A percentile compares a stretch with the other conserved stretches of the same genome.
These are phyloP conservation scores for Talaromyces sp. DNA, from an alignment of 2,329 filamentous ascomycete species.

Conservation along the genomic window DNA sequence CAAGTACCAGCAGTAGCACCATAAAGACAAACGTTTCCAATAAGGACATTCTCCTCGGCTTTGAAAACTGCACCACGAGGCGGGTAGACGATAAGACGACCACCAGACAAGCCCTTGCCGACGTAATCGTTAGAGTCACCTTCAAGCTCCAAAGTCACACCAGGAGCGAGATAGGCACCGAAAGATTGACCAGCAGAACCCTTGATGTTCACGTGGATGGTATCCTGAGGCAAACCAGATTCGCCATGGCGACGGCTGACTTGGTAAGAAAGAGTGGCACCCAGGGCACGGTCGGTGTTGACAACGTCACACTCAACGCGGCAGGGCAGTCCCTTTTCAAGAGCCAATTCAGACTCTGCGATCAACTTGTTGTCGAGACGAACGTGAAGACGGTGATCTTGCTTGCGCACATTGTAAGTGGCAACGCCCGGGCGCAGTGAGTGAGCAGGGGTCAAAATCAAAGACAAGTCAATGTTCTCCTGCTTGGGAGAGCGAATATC, in stretches of 20 bases:
- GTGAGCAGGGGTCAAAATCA: conserved; percentile 93
- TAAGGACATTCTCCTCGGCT: conserved; percentile 89
- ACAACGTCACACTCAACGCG: conserved; percentile 93
- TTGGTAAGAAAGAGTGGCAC: conserved; percentile 90
- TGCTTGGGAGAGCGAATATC: conserved; percentile 86
- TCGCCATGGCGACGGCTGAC: conserved; percentile 90
- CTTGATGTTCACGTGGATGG: conserved; percentile 93
- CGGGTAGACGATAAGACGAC: conserved; percentile 87
- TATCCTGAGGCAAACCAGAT: conserved; percentile 81
- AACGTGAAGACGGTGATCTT: conserved; percentile 89
- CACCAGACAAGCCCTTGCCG: conserved; percentile 90
- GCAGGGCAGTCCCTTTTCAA: conserved; percentile 89
- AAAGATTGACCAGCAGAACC: conserved; percentile 96
- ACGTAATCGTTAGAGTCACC: conserved; percentile 97
- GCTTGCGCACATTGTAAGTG: conserved; percentile 96
- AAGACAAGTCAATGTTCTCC: conserved; percentile 83
- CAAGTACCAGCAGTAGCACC: conserved; percentile 85
- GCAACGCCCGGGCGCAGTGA: conserved; percentile 89
- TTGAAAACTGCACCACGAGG: conserved; percentile 87
- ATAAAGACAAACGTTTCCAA: conserved; percentile 93
- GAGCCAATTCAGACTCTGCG: conserved; percentile 85
- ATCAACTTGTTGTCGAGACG: conserved; percentile 96
- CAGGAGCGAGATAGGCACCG: conserved; percentile 86
- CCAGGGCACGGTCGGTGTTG: conserved; percentile 91
- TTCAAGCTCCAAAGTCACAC: conserved; percentile 90